Percentiles rank a stretch among this genome's conserved stretches.
phyloP scores from a whole-genome alignment of 441 rosid species.

The Jatropha multifida region DNA sequence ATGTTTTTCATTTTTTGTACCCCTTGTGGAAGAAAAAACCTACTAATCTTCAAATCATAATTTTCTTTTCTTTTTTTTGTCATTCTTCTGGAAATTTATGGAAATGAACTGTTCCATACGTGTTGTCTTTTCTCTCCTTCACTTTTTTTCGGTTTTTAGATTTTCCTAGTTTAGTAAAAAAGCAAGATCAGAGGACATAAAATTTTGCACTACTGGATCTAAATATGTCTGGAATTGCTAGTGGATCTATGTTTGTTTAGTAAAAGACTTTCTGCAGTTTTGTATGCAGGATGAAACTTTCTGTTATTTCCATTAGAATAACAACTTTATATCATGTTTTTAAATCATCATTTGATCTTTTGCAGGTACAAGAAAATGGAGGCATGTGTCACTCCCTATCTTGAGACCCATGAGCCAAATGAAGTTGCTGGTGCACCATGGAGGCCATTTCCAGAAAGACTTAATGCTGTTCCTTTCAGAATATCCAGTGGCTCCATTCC shows the following conservation, averaged over 20 bases:
- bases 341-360: constrained; percentile 6
- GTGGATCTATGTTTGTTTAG: not conserved
- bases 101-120: not conserved
- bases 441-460: constrained; percentile 78
- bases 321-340: not conserved
- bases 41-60: not conserved
- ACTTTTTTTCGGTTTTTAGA: not conserved
- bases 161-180: not conserved
- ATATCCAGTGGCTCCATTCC: constrained; percentile 60
- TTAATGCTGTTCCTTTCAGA: constrained; percentile 66
- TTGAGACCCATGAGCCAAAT: constrained; percentile 42
- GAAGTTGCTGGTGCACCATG: constrained; percentile 26
- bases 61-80: not conserved
- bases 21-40: not conserved
- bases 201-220: not conserved
- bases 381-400: constrained; percentile 69
- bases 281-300: not conserved
- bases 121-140: not conserved
- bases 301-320: not conserved
- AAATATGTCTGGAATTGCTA: not conserved
- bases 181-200: not conserved
- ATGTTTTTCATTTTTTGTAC: not conserved
- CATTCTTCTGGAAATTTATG: not conserved
- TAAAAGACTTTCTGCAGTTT: not conserved
- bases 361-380: constrained; percentile 73